phyloP scores from a whole-genome alignment of 1,139 yeast genomes.

The Sugiyamaella neomexicana region DNA sequence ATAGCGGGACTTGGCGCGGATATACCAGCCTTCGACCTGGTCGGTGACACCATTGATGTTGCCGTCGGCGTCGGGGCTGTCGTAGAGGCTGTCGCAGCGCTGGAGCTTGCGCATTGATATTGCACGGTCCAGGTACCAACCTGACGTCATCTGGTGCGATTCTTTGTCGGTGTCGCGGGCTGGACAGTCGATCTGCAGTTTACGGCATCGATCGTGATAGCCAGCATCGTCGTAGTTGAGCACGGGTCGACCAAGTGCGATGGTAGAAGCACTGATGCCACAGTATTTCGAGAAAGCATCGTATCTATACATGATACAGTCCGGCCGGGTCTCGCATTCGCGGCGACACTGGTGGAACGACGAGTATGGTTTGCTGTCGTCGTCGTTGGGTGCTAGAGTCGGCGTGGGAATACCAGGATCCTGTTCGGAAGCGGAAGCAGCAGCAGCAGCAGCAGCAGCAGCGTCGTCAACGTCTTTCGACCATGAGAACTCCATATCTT shows the following conservation, averaged over 20 bases:
- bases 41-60: slow-evolving; percentile 30
- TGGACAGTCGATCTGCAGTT: slow-evolving; percentile 15
- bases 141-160: slow-evolving; percentile 27
- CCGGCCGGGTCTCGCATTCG: slow-evolving; percentile 30
- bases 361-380: slow-evolving; percentile 25
- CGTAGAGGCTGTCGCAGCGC: slow-evolving; percentile 31
- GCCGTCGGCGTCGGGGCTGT: slow-evolving; percentile 30
- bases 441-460: slow-evolving; percentile 10
- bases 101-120: slow-evolving; percentile 31
- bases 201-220: slow-evolving; percentile 16
- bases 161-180: slow-evolving; percentile 8
- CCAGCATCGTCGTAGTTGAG: slow-evolving; percentile 24
- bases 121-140: slow-evolving; percentile 33
- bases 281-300: slow-evolving; percentile 37
- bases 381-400: slow-evolving; percentile 1
- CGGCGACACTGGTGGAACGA: slow-evolving; percentile 31
- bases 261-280: slow-evolving; percentile 32
- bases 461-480: slow-evolving; percentile 20
- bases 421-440: too few relatives aligned
- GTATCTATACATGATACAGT: slow-evolving; percentile 38
- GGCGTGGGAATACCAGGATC: background rate
- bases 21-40: slow-evolving; percentile 40
- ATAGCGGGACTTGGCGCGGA: slow-evolving; percentile 29
- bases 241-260: slow-evolving; percentile 35
- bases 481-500: slow-evolving; percentile 33